Evolutionary conservation across 345 rosid species (phyloP).

Genomic region (Pistacia vera): DNA sequence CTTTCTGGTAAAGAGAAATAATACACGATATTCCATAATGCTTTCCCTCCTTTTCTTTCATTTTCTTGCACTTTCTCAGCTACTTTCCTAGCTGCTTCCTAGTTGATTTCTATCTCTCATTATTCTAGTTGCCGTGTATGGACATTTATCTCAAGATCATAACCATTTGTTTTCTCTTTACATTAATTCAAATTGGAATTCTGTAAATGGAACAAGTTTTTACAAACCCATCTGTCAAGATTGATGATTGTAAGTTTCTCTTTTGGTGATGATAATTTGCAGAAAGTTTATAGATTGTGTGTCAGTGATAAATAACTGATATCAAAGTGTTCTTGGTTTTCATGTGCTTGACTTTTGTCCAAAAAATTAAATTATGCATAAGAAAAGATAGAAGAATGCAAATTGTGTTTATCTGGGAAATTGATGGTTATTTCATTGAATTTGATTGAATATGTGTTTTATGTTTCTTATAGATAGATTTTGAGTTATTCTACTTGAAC

Average conservation of each 20-base stretch:
- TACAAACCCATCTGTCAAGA: not conserved
- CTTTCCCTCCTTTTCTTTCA: too few relatives aligned
- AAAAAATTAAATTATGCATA: not conserved
- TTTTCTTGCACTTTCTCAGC: too few relatives aligned
- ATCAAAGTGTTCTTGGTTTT: not conserved
- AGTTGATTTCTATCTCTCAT: too few relatives aligned
- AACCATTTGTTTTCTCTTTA: not conserved
- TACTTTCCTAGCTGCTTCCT: too few relatives aligned
- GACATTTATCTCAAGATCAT: constrained; percentile 1
- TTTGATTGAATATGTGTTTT: not conserved
- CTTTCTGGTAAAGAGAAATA: too few relatives aligned
- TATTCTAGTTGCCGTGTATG: constrained; percentile 21
- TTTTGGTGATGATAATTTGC: not conserved
- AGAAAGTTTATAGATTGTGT: not conserved
- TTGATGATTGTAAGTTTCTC: not conserved
- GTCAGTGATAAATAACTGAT: not conserved
- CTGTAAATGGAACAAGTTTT: not conserved
- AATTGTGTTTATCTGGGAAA: not conserved
- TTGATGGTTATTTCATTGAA: not conserved
- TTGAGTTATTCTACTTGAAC: not conserved
- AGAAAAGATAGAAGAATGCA: not conserved
- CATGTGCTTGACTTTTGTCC: not conserved
- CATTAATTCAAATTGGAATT: not conserved
- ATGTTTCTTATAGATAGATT: not conserved
- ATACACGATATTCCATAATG: too few relatives aligned